Conservation (phyloP, 768 basidiomycete genomes). For the Suillus plorans region DNA sequence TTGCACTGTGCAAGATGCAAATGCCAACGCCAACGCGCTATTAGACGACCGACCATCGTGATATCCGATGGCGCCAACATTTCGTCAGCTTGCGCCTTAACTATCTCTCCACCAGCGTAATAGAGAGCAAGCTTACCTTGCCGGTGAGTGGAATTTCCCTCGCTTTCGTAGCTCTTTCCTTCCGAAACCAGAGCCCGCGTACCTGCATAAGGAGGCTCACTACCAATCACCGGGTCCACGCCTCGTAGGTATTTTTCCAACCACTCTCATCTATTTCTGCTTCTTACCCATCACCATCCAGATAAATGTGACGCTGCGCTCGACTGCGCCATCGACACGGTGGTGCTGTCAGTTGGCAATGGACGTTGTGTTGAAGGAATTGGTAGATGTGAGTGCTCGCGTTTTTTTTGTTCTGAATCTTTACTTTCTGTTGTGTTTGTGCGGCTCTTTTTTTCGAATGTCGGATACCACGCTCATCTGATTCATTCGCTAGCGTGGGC, state of each 20-base stretch:
- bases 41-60: background rate
- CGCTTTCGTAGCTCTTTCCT: conserved; percentile 68
- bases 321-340: conserved; percentile 54
- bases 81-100: background rate
- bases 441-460: background rate
- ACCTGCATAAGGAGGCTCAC: conserved; percentile 58
- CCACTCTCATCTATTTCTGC: conserved; percentile 13
- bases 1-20: background rate
- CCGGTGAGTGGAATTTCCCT: background rate
- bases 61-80: background rate
- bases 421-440: background rate
- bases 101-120: background rate
- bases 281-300: conserved; percentile 27
- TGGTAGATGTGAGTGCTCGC: conserved; percentile 70
- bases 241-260: conserved; percentile 16
- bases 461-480: background rate
- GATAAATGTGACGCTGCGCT: conserved; percentile 45
- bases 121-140: background rate
- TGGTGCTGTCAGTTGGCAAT: conserved; percentile 63
- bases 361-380: conserved; percentile 55
- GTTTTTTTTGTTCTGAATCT: background rate
- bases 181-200: conserved; percentile 62
- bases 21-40: background rate
- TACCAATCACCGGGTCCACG: conserved; percentile 10
- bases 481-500: background rate